Evolutionary conservation across 352 stramenopile genomes (phyloP).

Genomic region (Globisporangium paddicum): DNA sequence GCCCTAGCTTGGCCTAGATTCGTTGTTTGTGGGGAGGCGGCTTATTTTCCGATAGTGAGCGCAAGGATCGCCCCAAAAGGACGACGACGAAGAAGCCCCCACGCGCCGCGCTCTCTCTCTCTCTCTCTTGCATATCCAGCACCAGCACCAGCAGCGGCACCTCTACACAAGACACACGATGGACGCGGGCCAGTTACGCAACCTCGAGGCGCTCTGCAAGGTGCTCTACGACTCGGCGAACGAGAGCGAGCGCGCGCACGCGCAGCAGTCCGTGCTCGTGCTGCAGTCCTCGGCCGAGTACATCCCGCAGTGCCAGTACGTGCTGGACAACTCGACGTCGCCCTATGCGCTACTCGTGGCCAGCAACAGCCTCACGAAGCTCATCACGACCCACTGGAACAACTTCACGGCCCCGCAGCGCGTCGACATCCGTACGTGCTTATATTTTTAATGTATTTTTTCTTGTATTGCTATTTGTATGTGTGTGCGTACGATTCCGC

Average conservation of each 20-base stretch:
- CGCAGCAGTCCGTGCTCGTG: slow-evolving; percentile 80
- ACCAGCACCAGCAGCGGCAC: too few relatives aligned
- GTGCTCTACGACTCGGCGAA: slow-evolving; percentile 76
- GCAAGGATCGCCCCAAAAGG: slow-evolving; percentile 4
- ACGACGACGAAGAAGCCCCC: not conserved
- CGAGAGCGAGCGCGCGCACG: slow-evolving; percentile 63
- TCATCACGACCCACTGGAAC: slow-evolving; percentile 98
- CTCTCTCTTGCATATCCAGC: not conserved
- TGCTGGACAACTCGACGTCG: slow-evolving; percentile 95
- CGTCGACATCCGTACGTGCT: slow-evolving; percentile 90
- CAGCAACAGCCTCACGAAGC: slow-evolving; percentile 94
- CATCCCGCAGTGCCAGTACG: slow-evolving; percentile 98
- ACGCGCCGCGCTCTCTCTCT: not conserved
- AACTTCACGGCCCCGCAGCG: slow-evolving; percentile 82
- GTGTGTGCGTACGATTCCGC: slow-evolving; percentile 2
- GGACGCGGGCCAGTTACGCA: slow-evolving; percentile 73
- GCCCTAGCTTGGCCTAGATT: not conserved
- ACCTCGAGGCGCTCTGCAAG: slow-evolving; percentile 77
- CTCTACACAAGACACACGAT: slow-evolving; percentile 20
- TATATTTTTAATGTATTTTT: not conserved
- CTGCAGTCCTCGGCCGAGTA: slow-evolving; percentile 93
- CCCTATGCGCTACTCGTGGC: slow-evolving; percentile 96
- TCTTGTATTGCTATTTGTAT: not conserved
- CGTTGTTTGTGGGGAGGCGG: not conserved
- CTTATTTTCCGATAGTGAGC: slow-evolving; percentile 3